Percentiles rank a stretch among this genome's conserved stretches.
Evolutionary conservation across 768 basidiomycete species (phyloP).

Genomic region (Auricularia auricula-judae): DNA sequence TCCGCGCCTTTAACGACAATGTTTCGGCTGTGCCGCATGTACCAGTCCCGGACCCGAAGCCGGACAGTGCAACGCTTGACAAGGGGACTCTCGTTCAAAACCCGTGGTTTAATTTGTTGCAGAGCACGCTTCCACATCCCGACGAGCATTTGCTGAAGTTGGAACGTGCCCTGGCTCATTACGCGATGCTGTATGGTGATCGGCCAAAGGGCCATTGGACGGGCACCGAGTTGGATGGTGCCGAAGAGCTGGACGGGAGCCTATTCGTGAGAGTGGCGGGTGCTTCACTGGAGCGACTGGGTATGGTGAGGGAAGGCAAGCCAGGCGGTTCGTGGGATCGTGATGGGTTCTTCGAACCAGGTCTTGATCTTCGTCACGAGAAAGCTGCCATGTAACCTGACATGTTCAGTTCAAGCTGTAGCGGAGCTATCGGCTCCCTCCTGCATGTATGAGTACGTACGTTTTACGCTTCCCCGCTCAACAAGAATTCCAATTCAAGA

Average conservation of each 20-base stretch:
- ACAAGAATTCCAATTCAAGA: too few relatives aligned
- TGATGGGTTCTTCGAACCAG: slow-evolving; percentile 15
- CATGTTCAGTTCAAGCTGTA: neutral
- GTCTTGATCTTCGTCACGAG: neutral
- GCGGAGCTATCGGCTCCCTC: neutral
- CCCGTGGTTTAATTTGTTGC: slow-evolving; percentile 47
- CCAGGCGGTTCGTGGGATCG: slow-evolving; percentile 15
- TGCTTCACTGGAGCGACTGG: slow-evolving; percentile 33
- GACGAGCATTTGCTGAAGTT: slow-evolving; percentile 38
- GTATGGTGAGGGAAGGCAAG: slow-evolving; percentile 31
- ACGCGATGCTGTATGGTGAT: slow-evolving; percentile 31
- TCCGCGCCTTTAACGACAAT: slow-evolving; percentile 35
- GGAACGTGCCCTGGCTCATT: slow-evolving; percentile 40
- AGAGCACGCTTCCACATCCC: slow-evolving; percentile 42
- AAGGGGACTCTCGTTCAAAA: slow-evolving; percentile 31
- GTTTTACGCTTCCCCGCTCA: too few relatives aligned
- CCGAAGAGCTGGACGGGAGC: slow-evolving; percentile 45
- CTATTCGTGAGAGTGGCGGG: slow-evolving; percentile 46
- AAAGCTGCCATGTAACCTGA: neutral
- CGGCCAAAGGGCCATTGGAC: slow-evolving; percentile 5
- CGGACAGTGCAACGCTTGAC: slow-evolving; percentile 9
- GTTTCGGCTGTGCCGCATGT: slow-evolving; percentile 10
- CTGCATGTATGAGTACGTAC: too few relatives aligned
- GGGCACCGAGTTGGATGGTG: slow-evolving; percentile 33
- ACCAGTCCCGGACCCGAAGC: slow-evolving; percentile 14